Evolutionary conservation across 768 basidiomycete genomes (phyloP).

Genomic region (Podaxis mareebaensis): DNA sequence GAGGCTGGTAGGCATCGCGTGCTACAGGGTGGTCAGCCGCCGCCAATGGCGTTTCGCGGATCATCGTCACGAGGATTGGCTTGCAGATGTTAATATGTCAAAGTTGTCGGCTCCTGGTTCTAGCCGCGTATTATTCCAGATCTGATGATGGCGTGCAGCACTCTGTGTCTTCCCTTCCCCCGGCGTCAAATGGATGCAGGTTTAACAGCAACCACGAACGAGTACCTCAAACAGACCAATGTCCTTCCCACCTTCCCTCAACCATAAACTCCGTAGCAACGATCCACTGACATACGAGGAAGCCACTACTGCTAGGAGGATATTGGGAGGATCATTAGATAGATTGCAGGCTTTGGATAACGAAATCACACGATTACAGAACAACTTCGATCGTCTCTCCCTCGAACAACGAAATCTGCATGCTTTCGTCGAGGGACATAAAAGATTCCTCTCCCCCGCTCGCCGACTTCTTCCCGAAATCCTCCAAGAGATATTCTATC

Average conservation of each 20-base stretch:
- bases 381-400: not conserved
- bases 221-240: not conserved
- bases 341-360: not conserved
- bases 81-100: too few relatives aligned
- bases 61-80: too few relatives aligned
- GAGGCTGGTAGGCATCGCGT: too few relatives aligned
- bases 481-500: conserved; percentile 17
- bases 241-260: not conserved
- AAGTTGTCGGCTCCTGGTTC: too few relatives aligned
- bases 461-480: conserved; percentile 5
- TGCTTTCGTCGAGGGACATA: not conserved
- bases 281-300: conserved; percentile 1
- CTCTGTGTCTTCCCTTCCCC: not conserved
- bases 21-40: too few relatives aligned
- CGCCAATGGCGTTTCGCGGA: too few relatives aligned
- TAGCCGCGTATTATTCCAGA: too few relatives aligned
- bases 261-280: not conserved
- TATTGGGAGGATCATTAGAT: not conserved
- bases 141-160: too few relatives aligned
- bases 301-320: not conserved
- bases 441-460: not conserved
- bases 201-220: not conserved
- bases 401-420: not conserved
- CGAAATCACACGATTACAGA: not conserved
- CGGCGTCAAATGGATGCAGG: not conserved